Evolutionary conservation across 495 filamentous ascomycete species (phyloP).

Genomic region (Apiosordaria backusii): DNA sequence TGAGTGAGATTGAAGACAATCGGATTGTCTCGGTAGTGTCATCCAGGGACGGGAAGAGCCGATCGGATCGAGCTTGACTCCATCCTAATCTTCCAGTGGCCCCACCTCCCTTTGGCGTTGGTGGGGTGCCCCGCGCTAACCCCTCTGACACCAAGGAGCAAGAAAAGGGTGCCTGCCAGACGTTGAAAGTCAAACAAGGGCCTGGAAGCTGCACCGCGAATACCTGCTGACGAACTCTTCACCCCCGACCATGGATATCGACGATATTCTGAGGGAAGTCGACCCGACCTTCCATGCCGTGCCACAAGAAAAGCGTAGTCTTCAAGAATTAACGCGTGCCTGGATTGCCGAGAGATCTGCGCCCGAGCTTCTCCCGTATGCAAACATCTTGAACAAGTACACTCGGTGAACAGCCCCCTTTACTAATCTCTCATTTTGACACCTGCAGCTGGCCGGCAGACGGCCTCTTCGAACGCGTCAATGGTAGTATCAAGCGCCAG

Average conservation of each 20-base stretch:
- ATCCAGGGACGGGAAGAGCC: background rate
- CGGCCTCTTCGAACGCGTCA: conserved; percentile 64
- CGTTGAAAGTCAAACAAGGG: background rate
- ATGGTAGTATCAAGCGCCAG: conserved; percentile 64
- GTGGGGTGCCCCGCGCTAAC: background rate
- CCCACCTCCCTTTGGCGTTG: background rate
- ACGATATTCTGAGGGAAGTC: conserved; percentile 82
- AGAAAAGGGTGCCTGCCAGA: background rate
- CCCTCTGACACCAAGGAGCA: background rate
- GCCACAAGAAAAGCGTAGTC: conserved; percentile 64
- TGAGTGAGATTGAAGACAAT: background rate
- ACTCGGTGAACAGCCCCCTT: background rate
- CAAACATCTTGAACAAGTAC: background rate
- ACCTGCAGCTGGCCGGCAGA: conserved; percentile 47
- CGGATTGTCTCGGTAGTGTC: background rate
- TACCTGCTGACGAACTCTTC: background rate
- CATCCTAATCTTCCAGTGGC: background rate
- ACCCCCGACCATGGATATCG: conserved; percentile 66
- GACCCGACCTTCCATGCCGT: conserved; percentile 56
- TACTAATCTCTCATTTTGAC: conserved; percentile 16
- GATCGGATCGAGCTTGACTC: background rate
- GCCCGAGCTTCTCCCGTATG: conserved; percentile 67
- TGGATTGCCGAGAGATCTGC: conserved; percentile 91
- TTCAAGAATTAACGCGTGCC: conserved; percentile 83
- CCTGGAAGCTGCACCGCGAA: background rate